Evolutionary conservation across 1,284 basidiomycete genomes (phyloP).

Genomic region (Austroboletus novae-zelandiae): DNA sequence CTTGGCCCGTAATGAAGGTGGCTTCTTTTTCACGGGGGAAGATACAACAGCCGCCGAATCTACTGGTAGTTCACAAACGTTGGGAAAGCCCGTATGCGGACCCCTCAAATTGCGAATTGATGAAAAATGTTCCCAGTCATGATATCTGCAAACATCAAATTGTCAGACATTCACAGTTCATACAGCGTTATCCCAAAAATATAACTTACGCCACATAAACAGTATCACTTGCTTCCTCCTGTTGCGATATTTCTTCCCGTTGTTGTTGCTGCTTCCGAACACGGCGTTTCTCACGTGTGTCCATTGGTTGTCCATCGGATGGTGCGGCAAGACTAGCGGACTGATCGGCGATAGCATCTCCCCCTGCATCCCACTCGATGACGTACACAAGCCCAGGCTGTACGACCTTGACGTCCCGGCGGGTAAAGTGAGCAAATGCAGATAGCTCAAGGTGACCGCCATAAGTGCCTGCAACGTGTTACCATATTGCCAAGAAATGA

Average conservation of each 20-base stretch:
- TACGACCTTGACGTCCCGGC: constrained; percentile 83
- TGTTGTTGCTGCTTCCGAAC: constrained; percentile 31
- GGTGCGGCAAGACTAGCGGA: constrained; percentile 26
- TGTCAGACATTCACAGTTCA: constrained; percentile 10
- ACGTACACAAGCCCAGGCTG: constrained; percentile 86
- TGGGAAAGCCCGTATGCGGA: constrained; percentile 77
- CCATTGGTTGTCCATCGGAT: constrained; percentile 25
- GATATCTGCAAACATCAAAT: constrained; percentile 53
- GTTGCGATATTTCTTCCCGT: constrained; percentile 29
- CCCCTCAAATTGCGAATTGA: constrained; percentile 85
- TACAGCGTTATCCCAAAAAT: constrained; percentile 9
- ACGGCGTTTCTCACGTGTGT: constrained; percentile 33
- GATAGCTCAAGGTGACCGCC: constrained; percentile 90
- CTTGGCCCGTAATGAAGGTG: constrained; percentile 18
- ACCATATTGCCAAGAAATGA: constrained; percentile 7
- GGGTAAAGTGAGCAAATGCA: constrained; percentile 81
- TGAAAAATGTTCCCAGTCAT: constrained; percentile 95
- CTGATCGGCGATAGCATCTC: constrained; percentile 34
- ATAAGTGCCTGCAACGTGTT: constrained; percentile 63
- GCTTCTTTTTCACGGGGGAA: constrained; percentile 32
- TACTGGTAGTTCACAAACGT: constrained; percentile 55
- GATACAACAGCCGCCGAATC: constrained; percentile 24
- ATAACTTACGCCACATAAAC: constrained; percentile 82
- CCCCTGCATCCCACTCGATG: constrained; percentile 69
- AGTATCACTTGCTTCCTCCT: constrained; percentile 37